A percentile compares a stretch with the other conserved stretches of the same genome.
Evolutionary conservation across 1,284 basidiomycete species (phyloP).

Genomic region (Moesziomyces globuligerus): DNA sequence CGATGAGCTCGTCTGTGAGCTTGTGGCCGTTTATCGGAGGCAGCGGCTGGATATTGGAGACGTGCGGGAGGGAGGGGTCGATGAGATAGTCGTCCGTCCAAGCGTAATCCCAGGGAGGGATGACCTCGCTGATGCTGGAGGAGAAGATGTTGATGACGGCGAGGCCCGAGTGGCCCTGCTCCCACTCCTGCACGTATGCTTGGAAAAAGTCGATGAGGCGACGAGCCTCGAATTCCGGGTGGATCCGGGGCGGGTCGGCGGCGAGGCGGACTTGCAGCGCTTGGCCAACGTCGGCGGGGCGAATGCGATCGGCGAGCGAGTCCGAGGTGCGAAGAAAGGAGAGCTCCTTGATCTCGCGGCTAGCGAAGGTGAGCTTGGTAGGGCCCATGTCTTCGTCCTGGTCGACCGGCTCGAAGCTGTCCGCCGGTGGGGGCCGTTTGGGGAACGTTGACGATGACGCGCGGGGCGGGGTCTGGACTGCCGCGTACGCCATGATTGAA

Average conservation of each 20-base stretch:
- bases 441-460: not conserved
- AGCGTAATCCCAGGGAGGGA: slow-evolving; percentile 53
- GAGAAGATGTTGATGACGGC: slow-evolving; percentile 14
- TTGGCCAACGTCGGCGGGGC: slow-evolving; percentile 31
- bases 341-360: slow-evolving; percentile 30
- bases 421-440: too few relatives aligned
- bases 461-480: too few relatives aligned
- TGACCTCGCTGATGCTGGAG: slow-evolving; percentile 27
- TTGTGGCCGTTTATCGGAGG: slow-evolving; percentile 19
- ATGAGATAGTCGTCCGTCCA: slow-evolving; percentile 47
- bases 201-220: slow-evolving; percentile 27
- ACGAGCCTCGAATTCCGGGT: slow-evolving; percentile 8
- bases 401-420: too few relatives aligned
- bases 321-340: slow-evolving; percentile 20
- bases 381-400: not conserved
- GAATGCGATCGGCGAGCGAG: slow-evolving; percentile 1
- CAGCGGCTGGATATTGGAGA: slow-evolving; percentile 6
- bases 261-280: slow-evolving; percentile 18
- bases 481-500: too few relatives aligned
- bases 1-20: slow-evolving; percentile 34
- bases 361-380: slow-evolving; percentile 29
- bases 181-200: slow-evolving; percentile 38
- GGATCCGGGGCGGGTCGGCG: slow-evolving; percentile 1
- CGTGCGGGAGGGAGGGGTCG: slow-evolving; percentile 19
- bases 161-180: slow-evolving; percentile 23